Evolutionary conservation across 2,329 filamentous ascomycete species (phyloP).

Genomic region (Zymoseptoria crescenta): DNA sequence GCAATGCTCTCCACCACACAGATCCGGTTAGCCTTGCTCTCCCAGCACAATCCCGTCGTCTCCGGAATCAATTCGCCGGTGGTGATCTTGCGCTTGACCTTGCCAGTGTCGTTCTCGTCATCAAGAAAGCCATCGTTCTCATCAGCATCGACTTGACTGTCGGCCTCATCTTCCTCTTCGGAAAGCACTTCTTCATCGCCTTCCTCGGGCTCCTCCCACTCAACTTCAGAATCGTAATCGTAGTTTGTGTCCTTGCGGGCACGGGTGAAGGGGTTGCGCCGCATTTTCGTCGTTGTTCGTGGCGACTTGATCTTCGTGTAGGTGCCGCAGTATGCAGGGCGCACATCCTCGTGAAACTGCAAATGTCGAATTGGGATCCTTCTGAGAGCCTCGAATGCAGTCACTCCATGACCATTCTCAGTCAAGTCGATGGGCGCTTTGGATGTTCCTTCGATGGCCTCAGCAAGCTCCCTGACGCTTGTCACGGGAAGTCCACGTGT

Average conservation of each 20-base stretch:
- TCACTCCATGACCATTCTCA: conserved; percentile 17
- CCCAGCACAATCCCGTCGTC: conserved; percentile 77
- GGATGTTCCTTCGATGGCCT: conserved; percentile 37
- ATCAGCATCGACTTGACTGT: conserved; percentile 67
- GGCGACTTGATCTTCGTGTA: conserved; percentile 52
- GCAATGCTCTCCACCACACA: conserved; percentile 38
- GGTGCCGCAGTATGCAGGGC: conserved; percentile 64
- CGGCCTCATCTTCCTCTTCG: conserved; percentile 59
- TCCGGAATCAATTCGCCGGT: conserved; percentile 66
- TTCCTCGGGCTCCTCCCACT: conserved; percentile 69
- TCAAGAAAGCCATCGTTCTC: conserved; percentile 89
- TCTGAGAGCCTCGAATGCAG: conserved; percentile 17
- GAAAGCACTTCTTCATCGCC: conserved; percentile 59
- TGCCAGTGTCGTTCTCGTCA: conserved; percentile 62
- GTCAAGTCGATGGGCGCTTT: conserved; percentile 38
- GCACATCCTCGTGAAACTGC: conserved; percentile 54
- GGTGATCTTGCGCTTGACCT: conserved; percentile 51
- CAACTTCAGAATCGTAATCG: conserved; percentile 76
- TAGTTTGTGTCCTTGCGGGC: conserved; percentile 61
- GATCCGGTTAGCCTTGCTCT: conserved; percentile 49
- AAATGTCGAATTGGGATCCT: conserved; percentile 56
- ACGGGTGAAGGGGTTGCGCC: conserved; percentile 48
- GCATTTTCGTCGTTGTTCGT: conserved; percentile 38
- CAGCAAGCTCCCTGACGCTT: conserved; percentile 29
- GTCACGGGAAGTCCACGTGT: conserved; percentile 18